Evolutionary conservation across 352 stramenopile genomes (phyloP).

Genomic region (Pythium rhizo-oryzae): DNA sequence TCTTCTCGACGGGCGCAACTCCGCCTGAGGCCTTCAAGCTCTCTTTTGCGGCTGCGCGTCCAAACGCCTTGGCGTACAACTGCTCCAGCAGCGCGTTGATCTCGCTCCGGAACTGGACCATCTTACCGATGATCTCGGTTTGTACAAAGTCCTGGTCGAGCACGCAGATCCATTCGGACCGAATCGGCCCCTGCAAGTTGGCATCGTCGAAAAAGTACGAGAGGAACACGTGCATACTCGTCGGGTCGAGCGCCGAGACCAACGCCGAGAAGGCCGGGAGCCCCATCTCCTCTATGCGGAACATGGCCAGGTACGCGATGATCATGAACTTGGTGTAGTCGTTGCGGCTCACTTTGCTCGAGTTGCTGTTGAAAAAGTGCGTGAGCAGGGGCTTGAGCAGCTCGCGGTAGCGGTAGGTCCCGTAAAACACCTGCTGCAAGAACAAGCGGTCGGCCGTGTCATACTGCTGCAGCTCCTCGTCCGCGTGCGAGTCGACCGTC

Average conservation of each 20-base stretch:
- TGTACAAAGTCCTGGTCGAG: conserved; percentile 90
- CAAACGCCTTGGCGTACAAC: conserved; percentile 71
- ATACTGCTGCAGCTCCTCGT: conserved; percentile 52
- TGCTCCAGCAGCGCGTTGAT: conserved; percentile 52
- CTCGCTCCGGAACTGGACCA: conserved; percentile 41
- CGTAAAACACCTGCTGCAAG: conserved; percentile 90
- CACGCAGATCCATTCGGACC: conserved; percentile 76
- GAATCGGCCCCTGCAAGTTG: conserved; percentile 68
- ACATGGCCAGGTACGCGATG: conserved; percentile 88
- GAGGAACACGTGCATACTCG: conserved; percentile 88
- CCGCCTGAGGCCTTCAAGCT: conserved; percentile 46
- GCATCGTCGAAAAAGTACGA: conserved; percentile 81
- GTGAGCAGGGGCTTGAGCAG: conserved; percentile 75
- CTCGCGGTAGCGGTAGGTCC: conserved; percentile 88
- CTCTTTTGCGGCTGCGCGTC: conserved; percentile 45
- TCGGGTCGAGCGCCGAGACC: conserved; percentile 66
- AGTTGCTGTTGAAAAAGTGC: conserved; percentile 85
- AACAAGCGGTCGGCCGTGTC: conserved; percentile 63
- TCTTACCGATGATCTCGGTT: conserved; percentile 63
- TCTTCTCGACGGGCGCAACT: conserved; percentile 43
- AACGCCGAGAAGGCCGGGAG: conserved; percentile 62
- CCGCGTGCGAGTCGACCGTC: conserved; percentile 77
- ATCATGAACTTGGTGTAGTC: conserved; percentile 94
- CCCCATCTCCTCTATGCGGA: conserved; percentile 89
- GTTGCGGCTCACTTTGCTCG: conserved; percentile 68